Base-by-base conservation (phyloP, 345 rosid species). In the Psidium friedrichsthalianum region DNA sequence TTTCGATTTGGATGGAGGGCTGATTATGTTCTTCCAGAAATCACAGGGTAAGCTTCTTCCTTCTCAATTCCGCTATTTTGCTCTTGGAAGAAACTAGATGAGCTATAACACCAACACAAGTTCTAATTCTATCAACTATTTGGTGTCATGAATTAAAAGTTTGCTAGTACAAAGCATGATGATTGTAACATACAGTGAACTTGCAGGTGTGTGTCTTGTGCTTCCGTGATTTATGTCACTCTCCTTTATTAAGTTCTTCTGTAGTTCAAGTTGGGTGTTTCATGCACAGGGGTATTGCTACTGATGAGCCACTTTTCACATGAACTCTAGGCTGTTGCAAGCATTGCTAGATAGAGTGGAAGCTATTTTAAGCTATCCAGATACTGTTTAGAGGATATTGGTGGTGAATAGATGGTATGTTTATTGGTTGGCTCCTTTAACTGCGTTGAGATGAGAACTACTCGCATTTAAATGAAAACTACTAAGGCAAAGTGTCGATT, bases 1-100 rank as follows among this genome's bases (percentile, higher is more conserved):
- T 89, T 95, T 14, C 94, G 98, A 58, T 93, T 97, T 87, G 95
- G 96, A 21, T 97, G 98, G 98, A 94, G 91, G 87, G 99, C 98
- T 83, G 98, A 95, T 89, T 97, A 92, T 87, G 93, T 95, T 87
- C 89, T 97, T 87, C 99, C 98, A 0, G 98, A 97, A 89, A 54
- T 95, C 86, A 92, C 94, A 6, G 98, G 99, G 99, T 44, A 93
- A 89, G 93, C 89, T 87, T 53, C 84, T 47, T n/a, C 44, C 21
- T 36, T 54, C 55, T 74, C 56, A 32, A 13, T 5, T 82, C 32
- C 44, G 24, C 76, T 25, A 27, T 47, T 81, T 61, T 1, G 2
- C 74, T 29, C 11, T 61, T 32, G 11, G 74, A 61, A 61, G 74
- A 61, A 61, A 15, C 74, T 61, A 61, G 32, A 29, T 61, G 42